A percentile compares a stretch with the other conserved stretches of the same genome.
Evolutionary conservation across 495 filamentous ascomycete species (phyloP).

Genomic region (Talaromyces adpressus): DNA sequence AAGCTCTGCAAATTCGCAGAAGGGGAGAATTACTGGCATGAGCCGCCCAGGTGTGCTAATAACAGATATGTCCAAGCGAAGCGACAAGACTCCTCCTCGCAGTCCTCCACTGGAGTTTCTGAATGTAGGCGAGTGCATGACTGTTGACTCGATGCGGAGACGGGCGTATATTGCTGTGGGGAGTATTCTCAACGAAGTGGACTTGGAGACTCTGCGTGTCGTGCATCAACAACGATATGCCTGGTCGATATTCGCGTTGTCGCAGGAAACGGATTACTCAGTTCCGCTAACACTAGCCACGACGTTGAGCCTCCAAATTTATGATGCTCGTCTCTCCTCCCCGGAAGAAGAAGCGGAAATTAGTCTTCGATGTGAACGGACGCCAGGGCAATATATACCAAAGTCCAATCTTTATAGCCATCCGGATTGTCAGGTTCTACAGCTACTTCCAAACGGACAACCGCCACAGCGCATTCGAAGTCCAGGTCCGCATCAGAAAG

Average conservation of each 20-base stretch:
- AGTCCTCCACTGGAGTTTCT: slow-evolving; percentile 46
- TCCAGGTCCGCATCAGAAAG: slow-evolving; percentile 26
- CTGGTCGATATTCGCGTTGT: slow-evolving; percentile 78
- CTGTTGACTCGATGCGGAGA: slow-evolving; percentile 63
- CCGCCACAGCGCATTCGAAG: slow-evolving; percentile 39
- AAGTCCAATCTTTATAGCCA: slow-evolving; percentile 29
- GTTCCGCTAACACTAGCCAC: slow-evolving; percentile 83
- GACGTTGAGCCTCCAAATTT: slow-evolving; percentile 71
- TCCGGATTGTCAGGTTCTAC: slow-evolving; percentile 31
- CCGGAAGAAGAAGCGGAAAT: slow-evolving; percentile 37
- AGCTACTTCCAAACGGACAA: slow-evolving; percentile 31
- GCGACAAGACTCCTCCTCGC: slow-evolving; percentile 33
- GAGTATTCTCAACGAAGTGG: slow-evolving; percentile 71
- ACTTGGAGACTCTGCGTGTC: slow-evolving; percentile 69
- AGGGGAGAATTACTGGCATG: slow-evolving; percentile 57
- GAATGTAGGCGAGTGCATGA: slow-evolving; percentile 78
- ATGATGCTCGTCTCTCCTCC: slow-evolving; percentile 59
- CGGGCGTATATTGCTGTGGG: slow-evolving; percentile 73
- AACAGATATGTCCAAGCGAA: slow-evolving; percentile 35
- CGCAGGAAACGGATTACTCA: slow-evolving; percentile 58
- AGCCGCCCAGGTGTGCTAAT: slow-evolving; percentile 60
- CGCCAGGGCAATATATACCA: slow-evolving; percentile 18
- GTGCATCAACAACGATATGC: slow-evolving; percentile 68
- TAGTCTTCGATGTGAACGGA: slow-evolving; percentile 32
- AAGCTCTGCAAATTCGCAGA: slow-evolving; percentile 28